These are phyloP conservation scores for Nemania abortiva DNA, from an alignment of 2,329 filamentous ascomycete species.

Conservation along the genomic window DNA sequence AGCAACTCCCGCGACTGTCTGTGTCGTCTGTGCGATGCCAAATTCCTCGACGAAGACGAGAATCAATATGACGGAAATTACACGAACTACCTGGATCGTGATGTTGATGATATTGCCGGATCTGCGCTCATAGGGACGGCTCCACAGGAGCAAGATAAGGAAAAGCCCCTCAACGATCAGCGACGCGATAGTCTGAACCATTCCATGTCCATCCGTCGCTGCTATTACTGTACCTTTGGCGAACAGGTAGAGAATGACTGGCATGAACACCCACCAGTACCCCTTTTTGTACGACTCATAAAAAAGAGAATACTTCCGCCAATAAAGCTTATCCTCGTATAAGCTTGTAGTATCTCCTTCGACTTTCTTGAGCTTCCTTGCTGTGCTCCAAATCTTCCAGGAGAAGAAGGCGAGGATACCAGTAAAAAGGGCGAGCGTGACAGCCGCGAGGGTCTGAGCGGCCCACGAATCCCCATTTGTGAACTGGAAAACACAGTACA, in stretches of 20 bases:
- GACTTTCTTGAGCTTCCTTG: slow-evolving; percentile 76
- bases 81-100: slow-evolving; percentile 86
- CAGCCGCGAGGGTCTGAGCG: slow-evolving; percentile 82
- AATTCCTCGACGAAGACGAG: slow-evolving; percentile 95
- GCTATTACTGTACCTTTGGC: slow-evolving; percentile 89
- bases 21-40: slow-evolving; percentile 88
- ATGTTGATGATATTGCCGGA: slow-evolving; percentile 95
- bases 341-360: slow-evolving; percentile 80
- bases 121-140: slow-evolving; percentile 85
- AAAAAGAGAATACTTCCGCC: slow-evolving; percentile 96
- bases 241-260: slow-evolving; percentile 89
- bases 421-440: slow-evolving; percentile 86
- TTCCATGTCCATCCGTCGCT: slow-evolving; percentile 84
- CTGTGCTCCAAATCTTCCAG: slow-evolving; percentile 83
- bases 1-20: slow-evolving; percentile 93
- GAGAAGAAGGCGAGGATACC: slow-evolving; percentile 84
- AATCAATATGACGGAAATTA: slow-evolving; percentile 89
- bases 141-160: slow-evolving; percentile 83
- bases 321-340: slow-evolving; percentile 89
- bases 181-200: slow-evolving; percentile 83
- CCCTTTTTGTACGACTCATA: slow-evolving; percentile 95
- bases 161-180: slow-evolving; percentile 84
- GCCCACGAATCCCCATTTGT: slow-evolving; percentile 94
- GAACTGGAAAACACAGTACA: slow-evolving; percentile 98
- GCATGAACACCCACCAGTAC: slow-evolving; percentile 98